These are phyloP conservation scores for Beauveria rudraprayagi DNA, from an alignment of 2,329 filamentous ascomycete genomes.

Conservation along the genomic window DNA sequence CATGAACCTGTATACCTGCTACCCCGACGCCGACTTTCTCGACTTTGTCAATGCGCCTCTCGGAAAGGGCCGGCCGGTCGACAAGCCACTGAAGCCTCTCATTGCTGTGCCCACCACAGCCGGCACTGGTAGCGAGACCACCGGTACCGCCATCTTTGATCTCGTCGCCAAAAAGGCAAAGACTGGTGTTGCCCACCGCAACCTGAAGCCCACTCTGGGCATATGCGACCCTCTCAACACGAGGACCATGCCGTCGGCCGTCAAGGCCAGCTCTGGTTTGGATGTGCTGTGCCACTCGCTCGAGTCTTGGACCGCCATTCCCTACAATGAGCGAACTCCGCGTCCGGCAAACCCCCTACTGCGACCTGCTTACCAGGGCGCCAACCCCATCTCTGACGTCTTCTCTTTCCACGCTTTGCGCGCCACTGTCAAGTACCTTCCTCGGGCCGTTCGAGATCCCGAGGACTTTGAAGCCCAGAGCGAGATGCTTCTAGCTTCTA, in stretches of 20 bases:
- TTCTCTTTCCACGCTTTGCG: constrained; percentile 83
- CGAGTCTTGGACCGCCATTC: constrained; percentile 96
- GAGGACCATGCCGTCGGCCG: constrained; percentile 87
- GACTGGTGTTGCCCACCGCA: constrained; percentile 91
- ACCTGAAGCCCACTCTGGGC: constrained; percentile 88
- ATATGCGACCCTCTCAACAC: constrained; percentile 86
- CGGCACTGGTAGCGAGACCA: constrained; percentile 87
- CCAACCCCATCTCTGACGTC: constrained; percentile 95
- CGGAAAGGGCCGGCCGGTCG: constrained; percentile 74
- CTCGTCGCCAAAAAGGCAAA: constrained; percentile 84
- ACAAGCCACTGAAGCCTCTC: constrained; percentile 62
- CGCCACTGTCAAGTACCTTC: constrained; percentile 84
- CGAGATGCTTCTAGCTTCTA: constrained; percentile 92
- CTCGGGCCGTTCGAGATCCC: constrained; percentile 75
- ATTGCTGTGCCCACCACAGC: constrained; percentile 78
- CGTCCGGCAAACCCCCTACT: constrained; percentile 83
- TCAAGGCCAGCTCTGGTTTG: constrained; percentile 83
- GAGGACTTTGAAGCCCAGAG: constrained; percentile 89
- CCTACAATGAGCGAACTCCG: constrained; percentile 77
- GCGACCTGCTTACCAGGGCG: constrained; percentile 89
- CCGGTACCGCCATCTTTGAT: constrained; percentile 96
- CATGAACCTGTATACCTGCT: constrained; percentile 93
- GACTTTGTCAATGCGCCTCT: constrained; percentile 97
- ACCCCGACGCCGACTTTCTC: constrained; percentile 86
- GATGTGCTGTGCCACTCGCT: constrained; percentile 94